These are phyloP conservation scores for Metarhizium anisopliae DNA, from an alignment of 2,329 filamentous ascomycete species.

Conservation along the genomic window DNA sequence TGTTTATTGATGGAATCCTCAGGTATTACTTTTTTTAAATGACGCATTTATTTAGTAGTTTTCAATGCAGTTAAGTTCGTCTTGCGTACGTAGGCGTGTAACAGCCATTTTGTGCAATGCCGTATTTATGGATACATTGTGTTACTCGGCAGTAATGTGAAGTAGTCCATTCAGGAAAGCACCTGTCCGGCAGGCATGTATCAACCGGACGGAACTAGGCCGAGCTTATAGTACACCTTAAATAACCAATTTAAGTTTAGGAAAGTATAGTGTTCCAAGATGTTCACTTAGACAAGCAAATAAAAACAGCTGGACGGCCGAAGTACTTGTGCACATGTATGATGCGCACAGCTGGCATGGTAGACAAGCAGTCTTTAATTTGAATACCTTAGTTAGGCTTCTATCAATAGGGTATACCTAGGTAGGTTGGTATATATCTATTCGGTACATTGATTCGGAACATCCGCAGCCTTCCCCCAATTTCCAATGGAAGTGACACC, in stretches of 20 bases:
- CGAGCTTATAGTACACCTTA: too few species aligned
- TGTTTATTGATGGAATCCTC: not conserved
- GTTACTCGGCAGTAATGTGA: too few species aligned
- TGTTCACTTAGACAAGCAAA: too few species aligned
- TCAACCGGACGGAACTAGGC: too few species aligned
- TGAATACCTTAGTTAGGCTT: not conserved
- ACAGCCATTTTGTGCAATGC: not conserved
- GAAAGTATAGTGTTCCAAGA: too few species aligned
- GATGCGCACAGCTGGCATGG: too few species aligned
- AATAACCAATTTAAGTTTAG: too few species aligned
- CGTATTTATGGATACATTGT: not conserved
- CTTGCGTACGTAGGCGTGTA: not conserved
- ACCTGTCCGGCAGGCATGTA: too few species aligned
- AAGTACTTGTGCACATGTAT: too few species aligned
- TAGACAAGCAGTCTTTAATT: too few species aligned
- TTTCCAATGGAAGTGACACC: not conserved
- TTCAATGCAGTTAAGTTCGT: not conserved
- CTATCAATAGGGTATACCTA: not conserved
- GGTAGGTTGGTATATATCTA: not conserved
- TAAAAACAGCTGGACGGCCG: too few species aligned
- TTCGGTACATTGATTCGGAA: not conserved
- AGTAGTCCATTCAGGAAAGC: too few species aligned
- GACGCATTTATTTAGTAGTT: constrained; percentile 6
- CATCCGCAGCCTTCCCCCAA: not conserved
- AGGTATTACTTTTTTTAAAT: constrained; percentile 1